Base-by-base conservation (phyloP, 495 filamentous ascomycete species). In the Penicillium tannophilum region DNA sequence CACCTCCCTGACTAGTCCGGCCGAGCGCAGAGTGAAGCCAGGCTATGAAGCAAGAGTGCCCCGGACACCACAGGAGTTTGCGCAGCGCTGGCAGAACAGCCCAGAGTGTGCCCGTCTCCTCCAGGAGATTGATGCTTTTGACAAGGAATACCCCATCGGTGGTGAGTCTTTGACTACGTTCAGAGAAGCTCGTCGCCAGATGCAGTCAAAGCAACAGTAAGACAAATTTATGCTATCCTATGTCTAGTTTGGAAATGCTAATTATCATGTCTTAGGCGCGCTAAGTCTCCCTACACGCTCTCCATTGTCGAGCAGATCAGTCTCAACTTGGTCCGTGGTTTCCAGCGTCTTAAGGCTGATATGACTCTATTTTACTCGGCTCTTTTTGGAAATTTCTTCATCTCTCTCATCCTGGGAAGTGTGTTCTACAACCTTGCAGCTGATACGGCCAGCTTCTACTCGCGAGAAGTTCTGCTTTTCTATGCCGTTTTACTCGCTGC, bases 401-500 rank as follows among this genome's bases (percentile, higher is more conserved):
- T 93, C 82, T 78, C 90, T 16, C 74, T 97, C 24, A 87, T 97
- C 67, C 83, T 96, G 63, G 82, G 87, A 20, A 88, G 83, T 64
- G 85, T 96, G 42, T 97, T 96, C 75, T 96, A 86, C 74, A 87
- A 95, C 61, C 68, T 93, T 75, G 94, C 11, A 66, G 79, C 19
- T 65, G 59, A 4, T 77, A 77, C 14, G 89, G 90, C 3, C 66
- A 70, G 36, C 88, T 93, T 96, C 75, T 97, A 86, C 77, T 79
- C 82, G 56, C 83, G 90, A 24, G 91, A 88, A 17, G 88, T 88
- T 45, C 75, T 97, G 4, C 75, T 97, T 12, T 97, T 96, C 81
- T 95, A 95, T 68, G 87, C 90, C 36, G 86, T 93, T 67, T 78
- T 97, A 26, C 41, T 95, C 72, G 94, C 93, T 70, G 91, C 91